These are phyloP conservation scores for Furcasterigmium sp. DNA, from an alignment of 2,329 filamentous ascomycete genomes.

Conservation along the genomic window DNA sequence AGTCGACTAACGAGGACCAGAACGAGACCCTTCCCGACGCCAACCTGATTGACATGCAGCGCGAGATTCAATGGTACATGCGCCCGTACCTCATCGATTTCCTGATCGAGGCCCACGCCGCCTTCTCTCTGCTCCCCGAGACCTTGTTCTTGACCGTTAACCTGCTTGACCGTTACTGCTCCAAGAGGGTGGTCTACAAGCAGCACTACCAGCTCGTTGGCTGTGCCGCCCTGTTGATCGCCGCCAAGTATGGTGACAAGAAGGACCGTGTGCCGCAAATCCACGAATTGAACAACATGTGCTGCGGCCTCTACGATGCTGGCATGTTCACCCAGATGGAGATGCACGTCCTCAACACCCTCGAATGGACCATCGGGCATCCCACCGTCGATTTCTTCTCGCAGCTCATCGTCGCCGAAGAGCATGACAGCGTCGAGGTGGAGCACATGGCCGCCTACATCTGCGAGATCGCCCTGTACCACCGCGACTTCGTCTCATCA, in stretches of 20 bases:
- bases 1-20: slow-evolving; percentile 24
- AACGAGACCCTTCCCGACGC: slow-evolving; percentile 90
- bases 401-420: slow-evolving; percentile 79
- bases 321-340: slow-evolving; percentile 99
- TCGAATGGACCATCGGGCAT: slow-evolving; percentile 94
- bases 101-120: slow-evolving; percentile 91
- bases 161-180: slow-evolving; percentile 95
- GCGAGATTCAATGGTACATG: slow-evolving; percentile 99
- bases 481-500: slow-evolving; percentile 93
- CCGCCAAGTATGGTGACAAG: slow-evolving; percentile 97
- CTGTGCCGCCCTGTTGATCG: slow-evolving; percentile 91
- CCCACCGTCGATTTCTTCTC: slow-evolving; percentile 94
- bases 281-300: slow-evolving; percentile 97
- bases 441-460: slow-evolving; percentile 95
- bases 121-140: slow-evolving; percentile 88
- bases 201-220: slow-evolving; percentile 97
- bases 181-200: slow-evolving; percentile 96
- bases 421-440: slow-evolving; percentile 73
- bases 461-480: slow-evolving; percentile 90
- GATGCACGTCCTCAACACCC: slow-evolving; percentile 96
- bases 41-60: slow-evolving; percentile 97
- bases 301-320: slow-evolving; percentile 94
- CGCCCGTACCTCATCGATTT: slow-evolving; percentile 97
- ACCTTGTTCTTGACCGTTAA: slow-evolving; percentile 96
- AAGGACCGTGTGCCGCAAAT: slow-evolving; percentile 98